Percentiles rank a stretch among this genome's conserved stretches.
Conservation (phyloP, 345 rosid species). For the rapeseed (Brassica napus) region Da-Ae NC_063452.1:49775501-49776000, state of each 20-base stretch:
- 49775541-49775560: slow-evolving; percentile 26
- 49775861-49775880: slow-evolving; percentile 22
- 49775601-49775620: background rate
- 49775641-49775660: slow-evolving; percentile 1
- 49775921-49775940: slow-evolving; percentile 7
- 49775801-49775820: slow-evolving; percentile 28
- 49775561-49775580: slow-evolving; percentile 34
- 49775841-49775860: slow-evolving; percentile 9
- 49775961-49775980: background rate
- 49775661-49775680: slow-evolving; percentile 10
- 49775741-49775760: slow-evolving; percentile 38
- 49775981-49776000: slow-evolving; percentile 18
- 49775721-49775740: slow-evolving; percentile 28
- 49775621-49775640: background rate
- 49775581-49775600: slow-evolving; percentile 22
- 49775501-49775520: slow-evolving; percentile 32
- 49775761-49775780: slow-evolving; percentile 40
- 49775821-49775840: slow-evolving; percentile 17
- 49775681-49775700: background rate
- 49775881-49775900: slow-evolving; percentile 26
- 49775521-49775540: slow-evolving; percentile 22
- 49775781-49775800: slow-evolving; percentile 21
- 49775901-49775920: slow-evolving; percentile 16
- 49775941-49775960: slow-evolving; percentile 3
- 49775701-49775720: slow-evolving; percentile 28